Evolutionary conservation across 2,329 filamentous ascomycete species (phyloP).

Genomic region (Curvularia eragrostidis): DNA sequence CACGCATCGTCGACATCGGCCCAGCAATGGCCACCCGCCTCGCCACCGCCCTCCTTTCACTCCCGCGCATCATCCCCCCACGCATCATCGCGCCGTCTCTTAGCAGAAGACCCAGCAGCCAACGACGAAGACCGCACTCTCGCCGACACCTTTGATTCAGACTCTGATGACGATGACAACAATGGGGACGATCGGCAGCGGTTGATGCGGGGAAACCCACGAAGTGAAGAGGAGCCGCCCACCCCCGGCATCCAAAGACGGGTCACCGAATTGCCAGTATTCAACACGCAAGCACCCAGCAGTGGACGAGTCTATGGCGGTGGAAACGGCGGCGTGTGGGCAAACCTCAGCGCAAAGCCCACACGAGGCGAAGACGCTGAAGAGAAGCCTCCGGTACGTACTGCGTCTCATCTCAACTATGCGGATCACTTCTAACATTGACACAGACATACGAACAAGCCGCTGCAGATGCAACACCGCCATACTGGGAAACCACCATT

Average conservation of each 20-base stretch:
- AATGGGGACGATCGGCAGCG: conserved; percentile 82
- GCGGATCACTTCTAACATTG: conserved; percentile 44
- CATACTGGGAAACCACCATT: conserved; percentile 99
- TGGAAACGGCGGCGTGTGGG: conserved; percentile 94
- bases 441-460: conserved; percentile 94
- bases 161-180: conserved; percentile 63
- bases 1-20: conserved; percentile 31
- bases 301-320: conserved; percentile 67
- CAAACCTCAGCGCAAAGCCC: conserved; percentile 90
- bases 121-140: conserved; percentile 77
- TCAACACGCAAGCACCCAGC: conserved; percentile 50
- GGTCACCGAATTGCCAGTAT: conserved; percentile 63
- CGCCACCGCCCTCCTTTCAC: conserved; percentile 79
- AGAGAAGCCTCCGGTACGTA: conserved; percentile 87
- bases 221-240: conserved; percentile 33
- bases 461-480: conserved; percentile 91
- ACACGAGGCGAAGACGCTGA: conserved; percentile 82
- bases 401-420: neutral
- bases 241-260: conserved; percentile 53
- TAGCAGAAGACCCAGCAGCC: conserved; percentile 59
- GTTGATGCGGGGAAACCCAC: conserved; percentile 73
- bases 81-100: conserved; percentile 57
- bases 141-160: conserved; percentile 86
- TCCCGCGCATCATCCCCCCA: conserved; percentile 77
- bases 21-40: conserved; percentile 52